Conservation (phyloP, 352 stramenopile genomes). For the Phytophthora brassicae region DNA sequence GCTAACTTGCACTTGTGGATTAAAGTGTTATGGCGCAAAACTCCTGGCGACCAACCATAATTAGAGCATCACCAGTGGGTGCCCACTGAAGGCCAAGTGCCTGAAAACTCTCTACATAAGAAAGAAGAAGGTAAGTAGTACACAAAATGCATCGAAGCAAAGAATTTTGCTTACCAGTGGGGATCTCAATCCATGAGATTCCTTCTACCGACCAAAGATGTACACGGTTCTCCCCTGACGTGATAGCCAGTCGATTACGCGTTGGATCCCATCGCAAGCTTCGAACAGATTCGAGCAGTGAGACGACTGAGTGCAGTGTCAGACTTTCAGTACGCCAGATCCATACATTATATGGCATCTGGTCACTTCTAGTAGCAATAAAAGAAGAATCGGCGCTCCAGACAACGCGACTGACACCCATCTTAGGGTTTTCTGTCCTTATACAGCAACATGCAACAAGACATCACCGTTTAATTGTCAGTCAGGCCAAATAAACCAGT, state of each 20-base stretch:
- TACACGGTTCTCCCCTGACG: constrained; percentile 60
- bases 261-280: constrained; percentile 66
- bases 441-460: not conserved
- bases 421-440: constrained; percentile 72
- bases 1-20: constrained; percentile 2
- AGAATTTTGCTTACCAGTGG: constrained; percentile 38
- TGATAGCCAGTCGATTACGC: constrained; percentile 53
- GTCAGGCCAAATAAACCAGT: not conserved
- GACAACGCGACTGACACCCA: constrained; percentile 63
- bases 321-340: constrained; percentile 80
- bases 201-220: constrained; percentile 68
- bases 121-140: not conserved
- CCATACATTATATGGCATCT: constrained; percentile 86
- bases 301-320: constrained; percentile 65
- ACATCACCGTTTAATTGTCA: not conserved
- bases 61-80: constrained; percentile 45
- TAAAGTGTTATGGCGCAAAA: constrained; percentile 70
- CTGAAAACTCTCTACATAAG: constrained; percentile 60
- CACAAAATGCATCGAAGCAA: not conserved
- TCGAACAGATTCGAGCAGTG: constrained; percentile 61
- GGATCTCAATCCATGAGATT: constrained; percentile 77
- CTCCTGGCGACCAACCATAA: constrained; percentile 61
- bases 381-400: constrained; percentile 76
- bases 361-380: constrained; percentile 76
- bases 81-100: constrained; percentile 68